Conservation (phyloP, 768 basidiomycete species). For the Pleurotus djamor region DNA sequence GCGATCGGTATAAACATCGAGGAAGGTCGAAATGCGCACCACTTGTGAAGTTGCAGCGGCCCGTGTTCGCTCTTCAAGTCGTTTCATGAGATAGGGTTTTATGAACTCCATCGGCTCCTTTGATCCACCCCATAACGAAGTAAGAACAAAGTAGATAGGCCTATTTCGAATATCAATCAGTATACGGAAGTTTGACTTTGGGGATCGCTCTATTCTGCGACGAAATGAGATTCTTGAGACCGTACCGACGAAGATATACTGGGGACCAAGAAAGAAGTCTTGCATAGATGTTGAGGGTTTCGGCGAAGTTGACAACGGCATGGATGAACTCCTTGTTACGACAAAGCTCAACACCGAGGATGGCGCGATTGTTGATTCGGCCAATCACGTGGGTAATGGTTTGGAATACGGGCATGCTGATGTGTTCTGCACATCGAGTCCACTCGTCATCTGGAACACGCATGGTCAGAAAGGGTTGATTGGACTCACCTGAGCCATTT, state of each 20-base stretch:
- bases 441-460: neutral
- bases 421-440: conserved; percentile 13
- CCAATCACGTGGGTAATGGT: conserved; percentile 36
- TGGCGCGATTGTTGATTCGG: conserved; percentile 33
- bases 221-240: neutral
- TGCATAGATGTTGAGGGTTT: conserved; percentile 29
- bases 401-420: conserved; percentile 25
- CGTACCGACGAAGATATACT: conserved; percentile 25
- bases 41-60: conserved; percentile 5
- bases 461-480: neutral
- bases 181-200: too few species aligned
- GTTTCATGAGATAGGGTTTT: conserved; percentile 10
- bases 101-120: conserved; percentile 7
- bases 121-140: conserved; percentile 2
- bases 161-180: conserved; percentile 11
- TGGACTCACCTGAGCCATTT: conserved; percentile 11
- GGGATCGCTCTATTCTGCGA: too few species aligned
- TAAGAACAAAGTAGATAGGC: conserved; percentile 9
- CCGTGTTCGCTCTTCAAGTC: conserved; percentile 15
- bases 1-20: neutral
- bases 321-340: conserved; percentile 31
- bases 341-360: conserved; percentile 32
- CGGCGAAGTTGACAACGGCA: conserved; percentile 30
- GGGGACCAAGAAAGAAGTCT: conserved; percentile 25
- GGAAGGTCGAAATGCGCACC: conserved; percentile 1